Conservation (phyloP, 805 yeast species). For the Zygoascus ofunaensis region DNA sequence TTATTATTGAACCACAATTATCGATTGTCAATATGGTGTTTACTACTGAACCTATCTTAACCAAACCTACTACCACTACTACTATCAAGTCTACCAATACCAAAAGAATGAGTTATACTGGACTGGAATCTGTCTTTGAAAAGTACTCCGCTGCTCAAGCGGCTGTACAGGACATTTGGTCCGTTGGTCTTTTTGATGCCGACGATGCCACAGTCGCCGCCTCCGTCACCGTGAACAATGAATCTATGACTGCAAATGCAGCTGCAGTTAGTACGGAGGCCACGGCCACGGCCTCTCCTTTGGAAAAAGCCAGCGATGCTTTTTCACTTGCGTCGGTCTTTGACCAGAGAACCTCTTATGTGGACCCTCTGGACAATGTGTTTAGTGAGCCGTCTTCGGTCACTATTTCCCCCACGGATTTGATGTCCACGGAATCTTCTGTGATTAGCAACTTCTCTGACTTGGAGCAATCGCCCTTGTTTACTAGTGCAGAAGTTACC, state of each 20-base stretch:
- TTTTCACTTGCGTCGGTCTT: conserved; percentile 7
- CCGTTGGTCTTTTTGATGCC: conserved; percentile 11
- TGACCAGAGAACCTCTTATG: conserved; percentile 4
- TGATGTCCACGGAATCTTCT: conserved; percentile 9
- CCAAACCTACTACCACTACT: neutral
- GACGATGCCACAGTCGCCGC: neutral
- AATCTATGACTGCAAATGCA: neutral
- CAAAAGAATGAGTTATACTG: conserved; percentile 9
- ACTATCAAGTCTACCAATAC: neutral
- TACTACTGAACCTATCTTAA: conserved; percentile 1
- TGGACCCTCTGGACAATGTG: conserved; percentile 10
- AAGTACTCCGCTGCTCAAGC: conserved; percentile 27
- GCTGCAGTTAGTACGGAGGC: neutral
- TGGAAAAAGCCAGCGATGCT: neutral
- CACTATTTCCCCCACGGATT: conserved; percentile 19
- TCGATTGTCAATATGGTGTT: conserved; percentile 1
- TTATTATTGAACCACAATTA: too few relatives aligned
- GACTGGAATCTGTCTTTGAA: conserved; percentile 26
- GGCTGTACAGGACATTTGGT: conserved; percentile 20
- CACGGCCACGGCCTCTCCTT: neutral
- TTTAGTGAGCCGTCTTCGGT: conserved; percentile 8
- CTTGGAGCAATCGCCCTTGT: conserved; percentile 26
- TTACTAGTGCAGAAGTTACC: conserved; percentile 23
- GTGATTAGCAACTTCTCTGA: conserved; percentile 12
- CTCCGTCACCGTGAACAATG: neutral